Conservation (phyloP, 1,139 yeast species). For the Kodamaea suecica region DNA sequence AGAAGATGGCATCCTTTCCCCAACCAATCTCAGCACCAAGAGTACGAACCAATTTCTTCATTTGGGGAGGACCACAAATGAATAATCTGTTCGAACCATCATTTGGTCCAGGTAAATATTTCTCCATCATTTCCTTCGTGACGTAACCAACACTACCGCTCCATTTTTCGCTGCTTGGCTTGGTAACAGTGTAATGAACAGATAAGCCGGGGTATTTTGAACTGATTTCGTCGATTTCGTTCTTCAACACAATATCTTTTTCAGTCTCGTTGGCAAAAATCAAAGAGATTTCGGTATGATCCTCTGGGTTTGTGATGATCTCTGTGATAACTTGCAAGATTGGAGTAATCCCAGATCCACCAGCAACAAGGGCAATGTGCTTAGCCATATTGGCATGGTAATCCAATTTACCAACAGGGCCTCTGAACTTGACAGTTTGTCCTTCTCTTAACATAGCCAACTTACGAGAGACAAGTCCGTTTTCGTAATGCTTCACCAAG, state of each 20-base stretch:
- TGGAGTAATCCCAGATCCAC: conserved; percentile 82
- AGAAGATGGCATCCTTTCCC: conserved; percentile 58
- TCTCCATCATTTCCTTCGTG: conserved; percentile 52
- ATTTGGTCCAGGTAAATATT: conserved; percentile 49
- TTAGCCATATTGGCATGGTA: conserved; percentile 59
- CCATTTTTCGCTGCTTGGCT: conserved; percentile 44
- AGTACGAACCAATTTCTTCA: conserved; percentile 53
- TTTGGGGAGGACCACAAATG: conserved; percentile 74
- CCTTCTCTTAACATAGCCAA: conserved; percentile 65
- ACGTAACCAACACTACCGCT: conserved; percentile 58
- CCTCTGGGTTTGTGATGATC: conserved; percentile 65
- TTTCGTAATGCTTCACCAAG: conserved; percentile 67
- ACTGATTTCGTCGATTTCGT: conserved; percentile 67
- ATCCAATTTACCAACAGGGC: conserved; percentile 72
- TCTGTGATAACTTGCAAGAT: conserved; percentile 64
- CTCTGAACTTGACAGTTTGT: conserved; percentile 65
- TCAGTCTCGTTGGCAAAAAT: conserved; percentile 71
- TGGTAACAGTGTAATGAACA: conserved; percentile 46
- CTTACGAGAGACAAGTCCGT: conserved; percentile 62
- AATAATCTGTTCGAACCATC: conserved; percentile 45
- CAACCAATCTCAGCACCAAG: conserved; percentile 61
- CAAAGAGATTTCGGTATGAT: conserved; percentile 55
- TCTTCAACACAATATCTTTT: conserved; percentile 66
- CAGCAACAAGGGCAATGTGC: conserved; percentile 69
- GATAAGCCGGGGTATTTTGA: conserved; percentile 58